Base-by-base conservation (phyloP, 371 early-diverging fungal species). In the Batkoa obscura region DNA sequence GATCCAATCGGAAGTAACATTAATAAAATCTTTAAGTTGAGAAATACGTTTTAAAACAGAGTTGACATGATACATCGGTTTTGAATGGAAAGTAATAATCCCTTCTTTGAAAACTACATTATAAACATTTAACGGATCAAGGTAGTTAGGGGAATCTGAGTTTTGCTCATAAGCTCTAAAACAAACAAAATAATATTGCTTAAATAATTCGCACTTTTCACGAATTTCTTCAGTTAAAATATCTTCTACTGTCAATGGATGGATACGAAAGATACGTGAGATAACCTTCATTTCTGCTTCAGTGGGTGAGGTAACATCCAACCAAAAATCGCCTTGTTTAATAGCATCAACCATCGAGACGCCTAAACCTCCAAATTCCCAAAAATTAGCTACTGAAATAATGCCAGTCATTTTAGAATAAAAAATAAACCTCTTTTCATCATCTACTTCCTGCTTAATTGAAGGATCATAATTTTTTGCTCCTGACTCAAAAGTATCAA, bases 181-280 rank as follows among this genome's bases (percentile, higher is more conserved):
- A 62, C 83, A 80, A 35, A 92, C 75, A 72, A 94, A 94, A 59
- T 88, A 87, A 69, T 95, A 95, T 56, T 82, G 83, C 30, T 76
- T 67, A 57, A 89, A 92, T 13, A 86, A 75, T 62, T 94, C 94
- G 61, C 88, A 89, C 62, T 95, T 95, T 64, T 93, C 94, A 3
- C 94, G 75, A 33, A 75, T 78, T 47, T 94, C 94, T 62, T 90
- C 82, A 53, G 84, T 86, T 60, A 79, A 76, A 56, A 94, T 87
- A 59, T 92, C 95, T 68, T 94, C 93, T 30, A 76, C 75, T 0
- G 93, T 92, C 46, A 94, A 65, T 17, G 95, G 90, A 60, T 94
- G 95, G 35, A 94, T 79, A 55, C 68, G 69, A 50, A 86, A 84
- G 3, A 75, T 37, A 23, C 53, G 37, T 9, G 23, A 78, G 30